Evolutionary conservation across 2,329 filamentous ascomycete species (phyloP).

Genomic region (Penicillium sp.): DNA sequence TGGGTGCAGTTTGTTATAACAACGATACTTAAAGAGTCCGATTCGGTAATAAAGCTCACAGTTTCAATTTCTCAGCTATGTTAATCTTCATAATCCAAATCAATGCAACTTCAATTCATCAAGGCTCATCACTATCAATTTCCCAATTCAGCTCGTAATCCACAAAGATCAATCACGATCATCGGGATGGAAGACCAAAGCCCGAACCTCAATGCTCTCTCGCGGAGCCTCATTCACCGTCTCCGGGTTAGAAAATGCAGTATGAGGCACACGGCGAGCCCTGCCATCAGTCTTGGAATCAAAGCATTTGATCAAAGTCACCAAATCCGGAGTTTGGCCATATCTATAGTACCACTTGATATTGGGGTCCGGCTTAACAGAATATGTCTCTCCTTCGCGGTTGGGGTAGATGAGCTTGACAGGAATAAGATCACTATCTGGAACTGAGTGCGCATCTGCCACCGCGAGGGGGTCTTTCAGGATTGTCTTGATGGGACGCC

Average conservation of each 20-base stretch:
- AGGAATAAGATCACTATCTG: slow-evolving; percentile 53
- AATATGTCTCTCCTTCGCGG: slow-evolving; percentile 53
- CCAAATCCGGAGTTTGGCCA: slow-evolving; percentile 55
- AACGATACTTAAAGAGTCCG: not conserved
- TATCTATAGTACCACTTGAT: slow-evolving; percentile 59
- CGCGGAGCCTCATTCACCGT: slow-evolving; percentile 41
- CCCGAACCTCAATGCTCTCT: slow-evolving; percentile 60
- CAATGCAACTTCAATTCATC: not conserved
- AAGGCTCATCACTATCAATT: not conserved
- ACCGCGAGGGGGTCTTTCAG: slow-evolving; percentile 57
- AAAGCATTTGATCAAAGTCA: slow-evolving; percentile 63
- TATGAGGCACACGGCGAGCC: slow-evolving; percentile 57
- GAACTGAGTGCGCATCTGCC: slow-evolving; percentile 53
- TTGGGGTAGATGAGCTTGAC: slow-evolving; percentile 55
- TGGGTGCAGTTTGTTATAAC: not conserved
- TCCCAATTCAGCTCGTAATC: not conserved
- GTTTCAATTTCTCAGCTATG: not conserved
- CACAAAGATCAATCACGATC: slow-evolving; percentile 25
- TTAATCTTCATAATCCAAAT: not conserved
- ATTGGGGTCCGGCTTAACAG: slow-evolving; percentile 42
- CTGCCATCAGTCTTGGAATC: slow-evolving; percentile 59
- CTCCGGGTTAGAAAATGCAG: slow-evolving; percentile 55
- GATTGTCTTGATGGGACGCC: slow-evolving; percentile 54
- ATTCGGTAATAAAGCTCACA: too few species aligned
- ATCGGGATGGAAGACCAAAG: slow-evolving; percentile 55